phyloP scores from a whole-genome alignment of 306 rosid genomes.

The Psophocarpus tetragonolobus region DNA sequence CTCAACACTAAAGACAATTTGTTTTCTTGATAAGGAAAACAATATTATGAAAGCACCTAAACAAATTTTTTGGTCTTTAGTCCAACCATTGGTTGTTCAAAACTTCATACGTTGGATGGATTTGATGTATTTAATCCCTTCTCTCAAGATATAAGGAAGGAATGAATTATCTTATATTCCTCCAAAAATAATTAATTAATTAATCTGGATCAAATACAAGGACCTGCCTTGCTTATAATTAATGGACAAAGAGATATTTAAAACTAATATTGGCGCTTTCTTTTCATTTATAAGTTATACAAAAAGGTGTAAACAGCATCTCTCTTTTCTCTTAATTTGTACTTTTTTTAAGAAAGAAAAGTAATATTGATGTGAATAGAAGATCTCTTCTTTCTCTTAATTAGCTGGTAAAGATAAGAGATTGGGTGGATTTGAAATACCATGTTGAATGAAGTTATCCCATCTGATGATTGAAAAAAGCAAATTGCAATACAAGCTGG shows the following conservation, averaged over 20 bases:
- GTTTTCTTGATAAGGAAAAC: too few species aligned
- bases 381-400: background rate
- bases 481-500: conserved; percentile 19
- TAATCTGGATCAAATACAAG: background rate
- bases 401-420: conserved; percentile 3
- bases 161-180: background rate
- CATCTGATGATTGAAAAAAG: conserved; percentile 33
- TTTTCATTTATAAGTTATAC: background rate
- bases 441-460: conserved; percentile 31
- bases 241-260: background rate
- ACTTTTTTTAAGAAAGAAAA: background rate
- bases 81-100: background rate
- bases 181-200: background rate
- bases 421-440: conserved; percentile 36
- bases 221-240: background rate
- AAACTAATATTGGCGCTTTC: background rate
- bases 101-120: background rate
- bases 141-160: background rate
- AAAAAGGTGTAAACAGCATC: background rate
- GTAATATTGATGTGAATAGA: background rate
- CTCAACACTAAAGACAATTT: too few species aligned
- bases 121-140: background rate
- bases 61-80: background rate
- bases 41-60: too few species aligned
- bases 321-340: background rate